Evolutionary conservation across 768 basidiomycete species (phyloP), one percentile per base, ranked within the genome.

Genomic region (Wakefieldia striispora): DNA sequence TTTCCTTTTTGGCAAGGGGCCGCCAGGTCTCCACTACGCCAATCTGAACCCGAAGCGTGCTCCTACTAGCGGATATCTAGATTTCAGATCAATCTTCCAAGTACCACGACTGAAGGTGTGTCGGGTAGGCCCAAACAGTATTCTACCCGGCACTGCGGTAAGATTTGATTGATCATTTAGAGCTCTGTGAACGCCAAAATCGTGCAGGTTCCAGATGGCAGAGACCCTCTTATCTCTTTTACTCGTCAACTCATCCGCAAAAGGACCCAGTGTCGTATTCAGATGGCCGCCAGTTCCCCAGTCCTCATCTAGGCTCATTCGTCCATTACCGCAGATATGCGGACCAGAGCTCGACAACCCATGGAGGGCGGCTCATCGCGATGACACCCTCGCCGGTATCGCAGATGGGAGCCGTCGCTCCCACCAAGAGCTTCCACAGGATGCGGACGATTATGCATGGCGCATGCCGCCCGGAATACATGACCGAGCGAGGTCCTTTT

Each of bases 191-290:
- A 12, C 26, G 9, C 10, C 10, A 1, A 27, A 27, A 8, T 27
- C 26, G 6, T 8, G 26, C 26, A 27, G 14, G 3, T 4, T 14
- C 33, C 33, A 33, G 7, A 89, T 90, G 87, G 84, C 86, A 35
- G 86, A 89, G 68, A 83, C 84, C 3, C 77, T 97, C 27, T 72
- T 94, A 40, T 86, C 90, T 10, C 75, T 95, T 53, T 70, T 95
- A 4, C 80, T 97, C 31, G 88, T 92, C 37, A 90, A 90, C 5
- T 84, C 86, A 12, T 93, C 91, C 9, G 84, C 89, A 7, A 88
- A 84, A 60, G 90, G 88, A 23, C 81, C 84, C 10, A 86, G 75
- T 56, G 70, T 93, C 6, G 86, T 91, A 45, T 93, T 84, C 64
- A 77, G 88, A 54, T 95, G 91, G 87, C 94, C 94, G 0, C 85